Evolutionary conservation across 2,329 filamentous ascomycete genomes (phyloP), one percentile per base, ranked within the genome.

Genomic region (Ophiostoma tasmaniense): DNA sequence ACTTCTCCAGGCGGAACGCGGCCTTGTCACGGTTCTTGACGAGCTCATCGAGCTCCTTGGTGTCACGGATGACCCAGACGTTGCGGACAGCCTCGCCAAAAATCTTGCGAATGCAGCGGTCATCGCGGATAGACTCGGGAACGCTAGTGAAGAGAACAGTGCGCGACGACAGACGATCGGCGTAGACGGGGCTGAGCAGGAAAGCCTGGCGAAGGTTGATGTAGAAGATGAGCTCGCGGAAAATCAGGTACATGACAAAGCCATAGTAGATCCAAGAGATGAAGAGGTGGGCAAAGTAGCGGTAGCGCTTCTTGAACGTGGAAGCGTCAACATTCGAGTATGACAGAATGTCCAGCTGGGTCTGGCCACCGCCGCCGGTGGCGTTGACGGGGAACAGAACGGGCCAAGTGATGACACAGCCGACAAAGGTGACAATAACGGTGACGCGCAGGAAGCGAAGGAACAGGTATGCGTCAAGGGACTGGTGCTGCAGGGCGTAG

Each of bases 161-260:
- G 52, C 93, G 88, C 0, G 93, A 94, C 0, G 94, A 98, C 62
- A 98, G 87, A 30, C 93, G 90, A 74, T 89, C 89, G 33, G 92
- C 86, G 76, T 97, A 94, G 67, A 91, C 83, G 1, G 91, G 92
- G 11, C 92, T 93, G 69, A 96, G 84, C 22, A 93, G 86, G 80
- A 96, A 98, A 0, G 94, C 94, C 80, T 98, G 95, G 72, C 94
- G 91, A 67, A 99, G 80, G 75, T 96, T 97, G 81, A 98, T 92
- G 79, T 93, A 96, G 84, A 90, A 98, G 75, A 99, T 89, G 76
- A 89, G 89, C 79, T 99, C 95, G 72, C 95, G 88, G 50, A 92
- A 93, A 69, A 99, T 87, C 74, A 92, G 90, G 79, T 91, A 95
- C 78, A 98, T 89, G 73, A 98, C 84, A 76, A 98, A 98, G 64